Evolutionary conservation across 306 rosid species (phyloP).

Genomic region (Cicer arietinum): DNA sequence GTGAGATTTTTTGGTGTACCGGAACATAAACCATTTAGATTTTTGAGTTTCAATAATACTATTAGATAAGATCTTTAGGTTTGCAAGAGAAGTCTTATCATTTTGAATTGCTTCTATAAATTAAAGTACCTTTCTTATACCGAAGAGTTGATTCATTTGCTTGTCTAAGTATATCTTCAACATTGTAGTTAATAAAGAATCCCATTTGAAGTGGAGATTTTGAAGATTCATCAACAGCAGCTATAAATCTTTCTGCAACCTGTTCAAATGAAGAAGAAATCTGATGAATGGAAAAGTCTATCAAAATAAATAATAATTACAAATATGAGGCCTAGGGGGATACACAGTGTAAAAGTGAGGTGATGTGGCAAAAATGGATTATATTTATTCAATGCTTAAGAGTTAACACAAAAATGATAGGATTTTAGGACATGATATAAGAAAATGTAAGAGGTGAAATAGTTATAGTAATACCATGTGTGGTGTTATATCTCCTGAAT

Average conservation of each 20-base stretch:
- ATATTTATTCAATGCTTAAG: not conserved
- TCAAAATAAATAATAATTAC: not conserved
- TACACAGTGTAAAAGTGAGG: no score
- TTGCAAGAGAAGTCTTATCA: slow-evolving; percentile 1
- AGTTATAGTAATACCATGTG: slow-evolving; percentile 53
- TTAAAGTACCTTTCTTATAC: slow-evolving; percentile 69
- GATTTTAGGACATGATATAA: not conserved
- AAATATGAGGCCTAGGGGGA: no score
- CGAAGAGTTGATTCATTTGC: slow-evolving; percentile 79
- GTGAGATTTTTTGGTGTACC: no score
- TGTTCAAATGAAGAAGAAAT: slow-evolving; percentile 38
- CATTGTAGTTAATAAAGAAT: slow-evolving; percentile 69
- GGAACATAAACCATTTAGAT: no score
- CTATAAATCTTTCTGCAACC: slow-evolving; percentile 78
- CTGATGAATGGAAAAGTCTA: not conserved
- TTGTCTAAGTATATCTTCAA: slow-evolving; percentile 72
- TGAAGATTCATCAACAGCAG: slow-evolving; percentile 65
- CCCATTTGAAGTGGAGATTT: slow-evolving; percentile 66
- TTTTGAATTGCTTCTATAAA: slow-evolving; percentile 18
- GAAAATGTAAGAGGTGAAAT: slow-evolving; percentile 28
- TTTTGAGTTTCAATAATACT: slow-evolving; percentile 5
- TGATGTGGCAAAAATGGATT: no score
- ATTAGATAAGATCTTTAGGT: not conserved
- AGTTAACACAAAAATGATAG: slow-evolving; percentile 23
- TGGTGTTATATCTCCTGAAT: slow-evolving; percentile 68